phyloP scores from a whole-genome alignment of 495 filamentous ascomycete species.

The Aspergillus sparsus region DNA sequence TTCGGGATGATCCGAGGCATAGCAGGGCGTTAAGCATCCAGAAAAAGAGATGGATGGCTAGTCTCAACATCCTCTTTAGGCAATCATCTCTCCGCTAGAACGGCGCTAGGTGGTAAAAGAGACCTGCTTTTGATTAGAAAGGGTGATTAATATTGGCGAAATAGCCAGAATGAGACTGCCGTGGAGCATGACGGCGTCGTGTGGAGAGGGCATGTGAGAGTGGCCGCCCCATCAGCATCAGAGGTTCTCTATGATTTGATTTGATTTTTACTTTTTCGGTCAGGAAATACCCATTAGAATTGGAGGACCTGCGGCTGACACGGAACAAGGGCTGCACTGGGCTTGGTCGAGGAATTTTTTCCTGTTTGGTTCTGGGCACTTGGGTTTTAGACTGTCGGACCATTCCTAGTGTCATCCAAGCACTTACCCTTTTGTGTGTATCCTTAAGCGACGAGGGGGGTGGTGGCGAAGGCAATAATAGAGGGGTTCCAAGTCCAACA shows the following conservation, averaged over 20 bases:
- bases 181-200: neutral
- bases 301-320: neutral
- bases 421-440: neutral
- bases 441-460: conserved; percentile 20
- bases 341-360: neutral
- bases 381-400: conserved; percentile 18
- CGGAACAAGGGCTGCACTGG: neutral
- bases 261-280: neutral
- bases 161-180: neutral
- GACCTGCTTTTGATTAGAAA: neutral
- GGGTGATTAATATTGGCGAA: neutral
- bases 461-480: neutral
- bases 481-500: conserved; percentile 4
- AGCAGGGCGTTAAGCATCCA: neutral
- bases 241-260: neutral
- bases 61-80: neutral
- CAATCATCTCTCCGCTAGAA: neutral
- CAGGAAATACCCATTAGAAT: neutral
- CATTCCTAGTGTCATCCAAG: conserved; percentile 15
- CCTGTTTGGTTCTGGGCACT: neutral
- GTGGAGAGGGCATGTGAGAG: neutral
- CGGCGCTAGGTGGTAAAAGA: neutral
- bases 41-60: neutral
- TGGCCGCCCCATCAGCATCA: neutral
- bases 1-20: neutral